A percentile compares a stretch with the other conserved stretches of the same genome.
These are phyloP conservation scores for Diutina catenulata DNA, from an alignment of 1,139 yeast genomes.

Conservation along the genomic window DNA sequence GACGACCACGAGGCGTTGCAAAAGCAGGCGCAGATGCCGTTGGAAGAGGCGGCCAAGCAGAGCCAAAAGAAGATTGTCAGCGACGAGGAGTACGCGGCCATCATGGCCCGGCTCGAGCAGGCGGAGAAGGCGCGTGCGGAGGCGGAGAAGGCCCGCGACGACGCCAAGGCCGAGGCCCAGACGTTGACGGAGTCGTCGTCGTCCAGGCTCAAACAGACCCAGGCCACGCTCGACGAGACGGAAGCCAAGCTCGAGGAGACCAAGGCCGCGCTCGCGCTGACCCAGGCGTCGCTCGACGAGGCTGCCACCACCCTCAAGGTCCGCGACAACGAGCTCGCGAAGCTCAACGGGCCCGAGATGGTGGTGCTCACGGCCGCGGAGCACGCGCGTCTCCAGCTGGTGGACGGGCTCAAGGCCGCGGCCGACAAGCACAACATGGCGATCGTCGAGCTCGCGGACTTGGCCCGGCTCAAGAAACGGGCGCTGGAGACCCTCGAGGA, in stretches of 20 bases:
- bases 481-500: conserved; percentile 13
- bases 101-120: too few species aligned
- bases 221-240: too few species aligned
- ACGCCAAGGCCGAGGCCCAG: too few species aligned
- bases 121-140: too few species aligned
- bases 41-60: conserved; percentile 4
- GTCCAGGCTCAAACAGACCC: too few species aligned
- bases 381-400: background rate
- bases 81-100: conserved; percentile 6
- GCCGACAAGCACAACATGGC: conserved; percentile 1
- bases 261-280: too few species aligned
- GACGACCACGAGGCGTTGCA: background rate
- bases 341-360: background rate
- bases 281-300: too few species aligned
- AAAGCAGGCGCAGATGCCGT: background rate
- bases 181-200: too few species aligned
- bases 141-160: too few species aligned
- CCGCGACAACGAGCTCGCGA: background rate
- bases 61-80: conserved; percentile 6
- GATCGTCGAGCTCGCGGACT: background rate
- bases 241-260: too few species aligned
- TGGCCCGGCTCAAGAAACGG: background rate
- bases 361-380: background rate
- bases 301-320: conserved; percentile 10
- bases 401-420: background rate